A percentile compares a stretch with the other conserved stretches of the same genome.
These are phyloP conservation scores for Zychaea mexicana DNA, from an alignment of 371 early-diverging fungal genomes.

Conservation along the genomic window DNA sequence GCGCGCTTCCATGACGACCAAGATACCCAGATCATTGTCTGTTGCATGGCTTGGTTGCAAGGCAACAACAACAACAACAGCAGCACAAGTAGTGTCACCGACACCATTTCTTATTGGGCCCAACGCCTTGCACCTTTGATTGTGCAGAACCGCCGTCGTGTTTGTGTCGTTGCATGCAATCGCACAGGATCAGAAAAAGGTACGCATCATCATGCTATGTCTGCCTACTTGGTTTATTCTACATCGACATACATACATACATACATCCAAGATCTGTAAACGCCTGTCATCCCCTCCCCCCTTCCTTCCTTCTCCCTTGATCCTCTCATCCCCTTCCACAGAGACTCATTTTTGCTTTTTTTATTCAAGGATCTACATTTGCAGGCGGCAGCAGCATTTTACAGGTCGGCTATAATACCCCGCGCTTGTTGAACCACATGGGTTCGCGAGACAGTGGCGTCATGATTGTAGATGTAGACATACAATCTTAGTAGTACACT, in stretches of 20 bases:
- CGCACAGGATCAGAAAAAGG: slow-evolving; percentile 67
- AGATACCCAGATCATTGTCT: slow-evolving; percentile 51
- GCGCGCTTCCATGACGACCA: slow-evolving; percentile 59
- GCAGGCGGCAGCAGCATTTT: slow-evolving; percentile 60
- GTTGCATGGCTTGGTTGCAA: slow-evolving; percentile 77
- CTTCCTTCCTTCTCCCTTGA: no score
- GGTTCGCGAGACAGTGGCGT: slow-evolving; percentile 36
- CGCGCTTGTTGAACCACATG: slow-evolving; percentile 34
- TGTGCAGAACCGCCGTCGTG: background rate
- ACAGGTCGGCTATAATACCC: slow-evolving; percentile 26
- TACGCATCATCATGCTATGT: background rate
- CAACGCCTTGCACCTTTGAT: slow-evolving; percentile 53
- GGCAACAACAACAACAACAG: background rate
- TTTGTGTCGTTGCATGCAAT: slow-evolving; percentile 62
- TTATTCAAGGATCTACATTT: slow-evolving; percentile 36
- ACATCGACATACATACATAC: no score
- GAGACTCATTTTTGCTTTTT: background rate
- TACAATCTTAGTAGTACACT: no score
- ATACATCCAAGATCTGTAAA: no score
- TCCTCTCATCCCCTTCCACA: background rate
- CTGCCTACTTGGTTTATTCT: no score
- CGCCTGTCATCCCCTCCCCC: background rate
- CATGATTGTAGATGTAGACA: slow-evolving; percentile 36
- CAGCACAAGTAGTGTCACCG: background rate
- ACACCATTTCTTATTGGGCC: slow-evolving; percentile 65